These are phyloP conservation scores for Rubroshorea leprosula DNA, from an alignment of 345 rosid genomes.

Conservation along the genomic window DNA sequence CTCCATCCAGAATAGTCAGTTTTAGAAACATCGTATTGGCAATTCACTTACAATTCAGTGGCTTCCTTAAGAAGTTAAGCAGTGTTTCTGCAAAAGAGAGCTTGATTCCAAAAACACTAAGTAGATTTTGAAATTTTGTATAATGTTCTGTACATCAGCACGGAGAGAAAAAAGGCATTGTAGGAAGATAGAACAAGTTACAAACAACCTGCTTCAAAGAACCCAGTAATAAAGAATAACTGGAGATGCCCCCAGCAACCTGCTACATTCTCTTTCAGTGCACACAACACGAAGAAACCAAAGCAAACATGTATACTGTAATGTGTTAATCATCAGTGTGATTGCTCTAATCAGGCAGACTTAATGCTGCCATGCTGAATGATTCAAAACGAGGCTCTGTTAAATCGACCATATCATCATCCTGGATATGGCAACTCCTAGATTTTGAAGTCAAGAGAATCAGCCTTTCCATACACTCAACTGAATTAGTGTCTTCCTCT, in stretches of 20 bases:
- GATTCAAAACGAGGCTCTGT: slow-evolving; percentile 88
- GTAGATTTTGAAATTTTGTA: slow-evolving; percentile 7
- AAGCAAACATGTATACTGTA: slow-evolving; percentile 11
- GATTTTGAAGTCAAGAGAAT: slow-evolving; percentile 46
- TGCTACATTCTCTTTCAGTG: not conserved
- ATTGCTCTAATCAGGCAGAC: slow-evolving; percentile 34
- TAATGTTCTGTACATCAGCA: slow-evolving; percentile 23
- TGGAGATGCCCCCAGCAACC: slow-evolving; percentile 11
- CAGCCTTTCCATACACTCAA: slow-evolving; percentile 34
- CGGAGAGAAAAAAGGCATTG: slow-evolving; percentile 4
- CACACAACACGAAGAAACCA: slow-evolving; percentile 10
- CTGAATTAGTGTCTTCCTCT: slow-evolving; percentile 23
- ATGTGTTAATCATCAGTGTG: slow-evolving; percentile 10
- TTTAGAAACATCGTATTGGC: too few relatives aligned
- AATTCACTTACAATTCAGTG: too few relatives aligned
- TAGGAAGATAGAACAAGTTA: not conserved
- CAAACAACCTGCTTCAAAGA: not conserved
- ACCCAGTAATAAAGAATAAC: not conserved
- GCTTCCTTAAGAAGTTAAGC: too few relatives aligned
- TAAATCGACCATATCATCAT: slow-evolving; percentile 75
- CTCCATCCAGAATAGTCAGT: too few relatives aligned
- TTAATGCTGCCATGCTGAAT: slow-evolving; percentile 44
- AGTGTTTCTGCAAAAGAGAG: not conserved
- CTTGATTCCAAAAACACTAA: not conserved
- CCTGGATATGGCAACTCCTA: slow-evolving; percentile 38